Evolutionary conservation across 345 rosid genomes (phyloP), one percentile per base, ranked within the genome.

Genomic region (Rhizophora apiculata): DNA sequence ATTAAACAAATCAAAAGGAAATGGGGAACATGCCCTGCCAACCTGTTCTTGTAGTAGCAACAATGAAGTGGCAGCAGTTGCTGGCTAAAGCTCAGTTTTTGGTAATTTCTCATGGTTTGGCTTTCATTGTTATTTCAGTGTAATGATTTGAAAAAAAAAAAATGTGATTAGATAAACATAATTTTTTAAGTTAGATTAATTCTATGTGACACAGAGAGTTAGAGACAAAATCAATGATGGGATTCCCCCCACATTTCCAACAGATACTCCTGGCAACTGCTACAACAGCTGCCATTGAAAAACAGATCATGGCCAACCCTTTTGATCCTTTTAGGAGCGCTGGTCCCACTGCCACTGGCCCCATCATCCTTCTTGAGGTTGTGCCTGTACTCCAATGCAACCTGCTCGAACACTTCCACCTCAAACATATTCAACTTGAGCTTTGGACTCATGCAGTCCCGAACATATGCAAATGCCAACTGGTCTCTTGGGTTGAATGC

Each of bases 401-500:
- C 80, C 60, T 87, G 92, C 85, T 89, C 88, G 30, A 94, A 85
- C 31, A 89, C 93, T 73, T 91, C 91, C 6, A 82, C 87, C 13
- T 87, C 90, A 74, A 94, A 87, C 95, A 94, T 87, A 85, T 91
- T 88, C 67, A 89, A 16, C 73, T 79, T 84, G 59, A 84, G 63
- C 85, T 79, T 82, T 0, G 89, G 95, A 37, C 66, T 80, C 82
- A 88, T 81, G 2, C 56, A 67, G 76, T 91, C 96, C 62, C 96
- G 80, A 75, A 91, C 86, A 59, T 73, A 89, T 16, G 96, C 90
- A 68, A 94, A 91, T 6, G 96, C 88, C 69, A 89, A 64, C 60
- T 89, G 97, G 76, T 91, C 97, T 76, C 96, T 80, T 0, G 87
- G 95, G 83, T 87, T 91, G 63, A 94, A 94, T 43, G 86, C 95